Base-by-base conservation (phyloP, 768 basidiomycete species). In the Hebeloma cylindrosporum region DNA sequence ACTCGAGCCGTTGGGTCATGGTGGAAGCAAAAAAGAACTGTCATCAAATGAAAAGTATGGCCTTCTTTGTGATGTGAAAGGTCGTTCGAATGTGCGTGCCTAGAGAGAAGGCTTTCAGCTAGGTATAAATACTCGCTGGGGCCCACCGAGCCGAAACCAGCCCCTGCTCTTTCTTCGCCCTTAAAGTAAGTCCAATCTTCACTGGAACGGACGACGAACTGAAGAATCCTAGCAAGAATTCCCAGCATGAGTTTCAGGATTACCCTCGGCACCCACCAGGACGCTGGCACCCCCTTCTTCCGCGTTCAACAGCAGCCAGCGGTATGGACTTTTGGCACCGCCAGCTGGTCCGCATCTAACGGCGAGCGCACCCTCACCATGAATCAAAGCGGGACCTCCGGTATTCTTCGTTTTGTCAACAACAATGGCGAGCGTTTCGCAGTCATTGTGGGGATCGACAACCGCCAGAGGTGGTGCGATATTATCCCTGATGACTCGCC, bases 391-490 rank as follows among this genome's bases (percentile, higher is more conserved):
- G 71, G 69, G 30, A 72, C 68, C 0, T 71, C 68, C 10, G 68
- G 72, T 7, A 56, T 58, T 5, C 39, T 74, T 13, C 67, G 66
- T 43, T 61, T 72, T 54, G 22, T 28, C 22, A 49, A 55, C 5
- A 57, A 59, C 34, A 53, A 37, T 6, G 62, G 57, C 43, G 68
- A 71, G 40, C 44, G 34, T 8, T 63, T 68, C 60, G 38, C 68
- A 20, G 50, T 67, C 48, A 59, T 59, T 10, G 28, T 72, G 17
- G 72, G 74, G 1, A 59, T 72, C 18, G 64, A 73, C 60, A 66
- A 67, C 58, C 61, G 64, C 57, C 62, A 61, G 47, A 53, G 61
- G 5, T 73, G 72, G 72, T 56, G 60, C 54, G 69, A 72, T 48
- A 60, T 65, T 29, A 56, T 70, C 40, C 58, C 68, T 3, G 57